Evolutionary conservation across 2,329 filamentous ascomycete genomes (phyloP).

Genomic region (Penicillium olsonii): DNA sequence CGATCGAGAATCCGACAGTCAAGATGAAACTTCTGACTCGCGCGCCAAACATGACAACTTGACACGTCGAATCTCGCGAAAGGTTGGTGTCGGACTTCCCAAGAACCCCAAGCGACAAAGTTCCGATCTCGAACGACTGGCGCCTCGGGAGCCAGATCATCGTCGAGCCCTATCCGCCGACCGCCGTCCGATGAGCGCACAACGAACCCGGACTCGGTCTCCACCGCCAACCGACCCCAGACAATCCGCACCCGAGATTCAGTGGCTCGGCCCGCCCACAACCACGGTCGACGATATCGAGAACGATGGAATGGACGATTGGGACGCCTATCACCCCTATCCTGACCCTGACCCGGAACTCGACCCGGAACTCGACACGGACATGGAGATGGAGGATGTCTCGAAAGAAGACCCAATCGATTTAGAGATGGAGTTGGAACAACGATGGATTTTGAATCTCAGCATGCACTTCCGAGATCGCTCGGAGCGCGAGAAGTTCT

Average conservation of each 20-base stretch:
- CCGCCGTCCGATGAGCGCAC: constrained; percentile 44
- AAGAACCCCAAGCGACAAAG: constrained; percentile 74
- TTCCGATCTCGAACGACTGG: constrained; percentile 75
- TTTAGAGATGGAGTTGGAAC: constrained; percentile 72
- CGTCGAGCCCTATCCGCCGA: constrained; percentile 68
- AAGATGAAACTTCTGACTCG: constrained; percentile 14
- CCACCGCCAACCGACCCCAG: constrained; percentile 41
- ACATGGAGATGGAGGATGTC: background rate
- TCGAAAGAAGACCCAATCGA: constrained; percentile 54
- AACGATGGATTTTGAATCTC: constrained; percentile 91
- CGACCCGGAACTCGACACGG: background rate
- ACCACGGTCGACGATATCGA: constrained; percentile 33
- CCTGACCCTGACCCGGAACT: constrained; percentile 13
- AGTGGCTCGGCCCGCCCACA: constrained; percentile 36
- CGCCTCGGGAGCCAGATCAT: constrained; percentile 63
- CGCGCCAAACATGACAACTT: constrained; percentile 33
- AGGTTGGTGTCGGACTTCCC: constrained; percentile 75
- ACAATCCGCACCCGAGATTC: constrained; percentile 45
- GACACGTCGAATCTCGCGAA: constrained; percentile 39
- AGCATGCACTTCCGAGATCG: constrained; percentile 98
- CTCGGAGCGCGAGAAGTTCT: constrained; percentile 94
- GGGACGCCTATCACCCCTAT: constrained; percentile 33
- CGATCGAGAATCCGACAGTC: constrained; percentile 34
- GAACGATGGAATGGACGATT: constrained; percentile 33
- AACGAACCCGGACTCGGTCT: constrained; percentile 44